Conservation (phyloP, 768 basidiomycete genomes). For the Lactifluus echinatus region DNA sequence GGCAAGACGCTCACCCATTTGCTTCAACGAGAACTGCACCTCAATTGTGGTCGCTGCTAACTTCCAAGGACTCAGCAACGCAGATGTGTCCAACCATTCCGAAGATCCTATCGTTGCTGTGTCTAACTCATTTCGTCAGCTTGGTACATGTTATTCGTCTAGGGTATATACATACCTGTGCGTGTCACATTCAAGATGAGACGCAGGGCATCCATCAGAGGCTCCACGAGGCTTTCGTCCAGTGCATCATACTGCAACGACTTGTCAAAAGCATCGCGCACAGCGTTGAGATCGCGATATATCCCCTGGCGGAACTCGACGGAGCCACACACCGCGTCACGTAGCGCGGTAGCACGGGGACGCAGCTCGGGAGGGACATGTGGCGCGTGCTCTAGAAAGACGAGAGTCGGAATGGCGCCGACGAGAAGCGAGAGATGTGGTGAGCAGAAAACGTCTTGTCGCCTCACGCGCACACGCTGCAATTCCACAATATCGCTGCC, state of each 20-base stretch:
- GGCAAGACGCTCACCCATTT: constrained; percentile 59
- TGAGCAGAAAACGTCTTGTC: constrained; percentile 58
- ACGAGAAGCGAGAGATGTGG: constrained; percentile 58
- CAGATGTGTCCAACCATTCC: constrained; percentile 54
- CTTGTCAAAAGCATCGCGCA: constrained; percentile 60
- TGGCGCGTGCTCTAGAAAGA: constrained; percentile 58
- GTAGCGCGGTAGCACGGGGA: constrained; percentile 40
- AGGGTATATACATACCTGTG: constrained; percentile 35
- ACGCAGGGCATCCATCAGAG: constrained; percentile 56
- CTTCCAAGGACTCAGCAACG: constrained; percentile 74
- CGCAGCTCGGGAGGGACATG: constrained; percentile 44
- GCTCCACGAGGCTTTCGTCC: constrained; percentile 47
- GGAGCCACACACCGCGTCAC: constrained; percentile 50
- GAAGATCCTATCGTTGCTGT: constrained; percentile 40
- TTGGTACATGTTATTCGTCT: background rate
- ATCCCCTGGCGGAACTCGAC: constrained; percentile 67
- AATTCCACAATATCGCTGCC: constrained; percentile 48
- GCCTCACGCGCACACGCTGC: constrained; percentile 60
- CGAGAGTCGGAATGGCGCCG: constrained; percentile 55
- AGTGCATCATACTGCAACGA: constrained; percentile 42
- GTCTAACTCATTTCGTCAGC: constrained; percentile 1
- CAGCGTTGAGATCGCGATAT: constrained; percentile 64
- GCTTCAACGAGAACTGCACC: constrained; percentile 65
- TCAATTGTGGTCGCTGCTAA: constrained; percentile 74
- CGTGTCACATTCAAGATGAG: constrained; percentile 56